These are phyloP conservation scores for Danielozyma ontarioensis DNA, from an alignment of 805 yeast genomes.

Conservation along the genomic window DNA sequence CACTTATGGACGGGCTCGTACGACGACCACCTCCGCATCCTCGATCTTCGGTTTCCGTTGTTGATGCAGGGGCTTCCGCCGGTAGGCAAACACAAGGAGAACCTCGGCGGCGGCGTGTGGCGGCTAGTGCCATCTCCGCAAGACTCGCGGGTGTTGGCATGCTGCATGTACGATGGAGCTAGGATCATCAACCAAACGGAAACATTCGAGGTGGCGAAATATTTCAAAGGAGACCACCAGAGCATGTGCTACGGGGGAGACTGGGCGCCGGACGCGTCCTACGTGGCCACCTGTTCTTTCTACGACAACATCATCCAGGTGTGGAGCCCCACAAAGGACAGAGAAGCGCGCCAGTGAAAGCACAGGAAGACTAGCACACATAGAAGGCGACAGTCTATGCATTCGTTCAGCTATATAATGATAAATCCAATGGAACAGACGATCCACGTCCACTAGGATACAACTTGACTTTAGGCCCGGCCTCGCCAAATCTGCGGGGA, in stretches of 20 bases:
- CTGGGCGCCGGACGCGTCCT: constrained; percentile 52
- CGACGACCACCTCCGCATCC: constrained; percentile 68
- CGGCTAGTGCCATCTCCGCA: constrained; percentile 62
- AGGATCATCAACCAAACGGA: constrained; percentile 43
- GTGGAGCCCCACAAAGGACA: constrained; percentile 67
- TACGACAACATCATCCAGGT: constrained; percentile 78
- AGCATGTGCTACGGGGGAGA: constrained; percentile 97
- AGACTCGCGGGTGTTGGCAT: constrained; percentile 50
- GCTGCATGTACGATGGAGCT: constrained; percentile 97
- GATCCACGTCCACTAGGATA: constrained; percentile 96
- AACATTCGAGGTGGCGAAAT: constrained; percentile 27
- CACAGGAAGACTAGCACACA: too few species aligned
- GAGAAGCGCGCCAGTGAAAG: too few species aligned
- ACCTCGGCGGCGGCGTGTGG: constrained; percentile 96
- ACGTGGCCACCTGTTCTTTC: constrained; percentile 80
- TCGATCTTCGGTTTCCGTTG: constrained; percentile 57
- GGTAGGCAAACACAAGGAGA: constrained; percentile 32
- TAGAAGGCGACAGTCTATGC: too few species aligned
- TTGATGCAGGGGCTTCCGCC: constrained; percentile 49
- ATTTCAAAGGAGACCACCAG: constrained; percentile 65
- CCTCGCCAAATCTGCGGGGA: constrained; percentile 76
- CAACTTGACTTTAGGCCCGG: constrained; percentile 47
- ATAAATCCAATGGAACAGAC: constrained; percentile 77
- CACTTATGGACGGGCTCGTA: constrained; percentile 84
- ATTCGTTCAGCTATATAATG: constrained; percentile 8